phyloP scores from a whole-genome alignment of 805 yeast genomes.

The Lachancea mirantina region DNA sequence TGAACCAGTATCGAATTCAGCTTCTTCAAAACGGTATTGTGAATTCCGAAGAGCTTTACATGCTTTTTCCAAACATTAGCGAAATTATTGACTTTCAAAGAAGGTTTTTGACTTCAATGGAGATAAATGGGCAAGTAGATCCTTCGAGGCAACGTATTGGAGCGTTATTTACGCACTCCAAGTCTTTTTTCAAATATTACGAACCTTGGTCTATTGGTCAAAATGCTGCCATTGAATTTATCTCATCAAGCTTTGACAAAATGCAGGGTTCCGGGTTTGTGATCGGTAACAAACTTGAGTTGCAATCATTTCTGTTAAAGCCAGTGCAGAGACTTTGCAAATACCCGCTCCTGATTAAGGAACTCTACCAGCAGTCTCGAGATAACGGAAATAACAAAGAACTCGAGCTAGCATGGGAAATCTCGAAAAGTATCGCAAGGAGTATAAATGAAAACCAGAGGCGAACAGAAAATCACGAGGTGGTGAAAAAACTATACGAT shows the following conservation, averaged over 20 bases:
- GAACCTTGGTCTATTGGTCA: slow-evolving; percentile 95
- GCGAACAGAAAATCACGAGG: slow-evolving; percentile 75
- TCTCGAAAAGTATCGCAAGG: slow-evolving; percentile 77
- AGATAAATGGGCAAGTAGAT: slow-evolving; percentile 74
- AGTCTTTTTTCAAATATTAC: slow-evolving; percentile 78
- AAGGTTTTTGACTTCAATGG: slow-evolving; percentile 79
- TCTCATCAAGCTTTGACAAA: slow-evolving; percentile 36
- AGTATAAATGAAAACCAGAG: slow-evolving; percentile 92
- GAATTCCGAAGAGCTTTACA: slow-evolving; percentile 71
- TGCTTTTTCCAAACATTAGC: slow-evolving; percentile 75
- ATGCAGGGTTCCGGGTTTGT: slow-evolving; percentile 56
- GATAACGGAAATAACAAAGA: slow-evolving; percentile 52
- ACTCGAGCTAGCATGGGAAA: slow-evolving; percentile 57
- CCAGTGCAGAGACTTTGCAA: slow-evolving; percentile 96
- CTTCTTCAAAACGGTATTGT: slow-evolving; percentile 58
- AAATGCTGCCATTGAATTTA: slow-evolving; percentile 75
- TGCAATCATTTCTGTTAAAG: slow-evolving; percentile 81
- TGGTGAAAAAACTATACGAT: slow-evolving; percentile 58
- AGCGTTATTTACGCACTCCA: slow-evolving; percentile 77
- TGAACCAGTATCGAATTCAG: slow-evolving; percentile 61
- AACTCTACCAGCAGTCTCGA: slow-evolving; percentile 61
- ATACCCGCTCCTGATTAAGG: slow-evolving; percentile 78
- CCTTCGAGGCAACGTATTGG: slow-evolving; percentile 79
- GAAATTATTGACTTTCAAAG: slow-evolving; percentile 89
- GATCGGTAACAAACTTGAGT: slow-evolving; percentile 79